Base-by-base conservation (phyloP, 495 filamentous ascomycete genomes). In the Penicillium antarcticum region DNA sequence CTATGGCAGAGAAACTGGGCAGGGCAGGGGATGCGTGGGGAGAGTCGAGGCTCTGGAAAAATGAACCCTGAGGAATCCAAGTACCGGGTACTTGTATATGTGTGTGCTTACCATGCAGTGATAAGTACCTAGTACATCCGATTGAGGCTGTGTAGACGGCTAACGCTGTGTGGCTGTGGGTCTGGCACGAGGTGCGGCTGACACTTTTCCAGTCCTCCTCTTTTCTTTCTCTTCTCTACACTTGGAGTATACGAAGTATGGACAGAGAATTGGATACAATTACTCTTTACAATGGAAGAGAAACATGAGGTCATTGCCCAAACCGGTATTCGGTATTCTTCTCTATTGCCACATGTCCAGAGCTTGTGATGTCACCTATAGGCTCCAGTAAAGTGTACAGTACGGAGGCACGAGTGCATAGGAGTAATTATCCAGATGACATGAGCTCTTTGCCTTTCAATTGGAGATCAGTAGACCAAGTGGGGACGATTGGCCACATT, bases 121-220 rank as follows among this genome's bases (percentile, higher is more conserved):
- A 6, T 5, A 37, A 34, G 56, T 55, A 58, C 13, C 29, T 2
- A 12, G 10, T 56, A 65, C 64, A 38, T 56, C 52, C 42, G 47
- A 64, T 56, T 61, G 66, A 68, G 68, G 68, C 68, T 69, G 64
- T 71, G 68, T 66, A 66, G 55, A 58, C 56, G 51, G 39, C 60
- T 57, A 62, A 57, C 45, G 48, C 48, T 21, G 51, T 58, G 65
- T 65, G 67, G 67, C 65, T 62, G 47, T 53, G 53, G 61, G 55
- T 55, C 58, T 45, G 36, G 31, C 61, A 56, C 49, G 58, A 59
- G 55, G 51, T 55, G 32, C 51, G 34, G 18, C 45, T 48, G 37
- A 43, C 34, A n/a, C 32, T 26, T 19, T 47, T 38, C 19, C 32
- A 23, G 18, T 31, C 19, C 12, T 29, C 31, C 29, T 35, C 45